These are phyloP conservation scores for Boletus mariae DNA, from an alignment of 1,284 basidiomycete genomes.

Conservation along the genomic window DNA sequence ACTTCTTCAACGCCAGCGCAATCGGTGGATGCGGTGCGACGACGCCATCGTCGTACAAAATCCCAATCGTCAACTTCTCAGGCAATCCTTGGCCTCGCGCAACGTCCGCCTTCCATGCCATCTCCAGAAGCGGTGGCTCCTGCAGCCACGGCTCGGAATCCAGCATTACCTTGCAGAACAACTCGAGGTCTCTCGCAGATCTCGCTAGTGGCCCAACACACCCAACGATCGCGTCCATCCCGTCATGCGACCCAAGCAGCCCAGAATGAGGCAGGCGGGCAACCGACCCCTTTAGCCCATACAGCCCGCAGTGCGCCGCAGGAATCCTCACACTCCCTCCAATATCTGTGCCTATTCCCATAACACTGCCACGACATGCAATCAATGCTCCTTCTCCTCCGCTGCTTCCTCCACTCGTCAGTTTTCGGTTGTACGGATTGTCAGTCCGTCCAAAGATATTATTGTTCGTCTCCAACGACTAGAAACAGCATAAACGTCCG, in stretches of 20 bases:
- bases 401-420: slow-evolving; percentile 57
- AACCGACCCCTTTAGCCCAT: slow-evolving; percentile 53
- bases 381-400: slow-evolving; percentile 63
- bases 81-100: slow-evolving; percentile 37
- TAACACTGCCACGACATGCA: slow-evolving; percentile 50
- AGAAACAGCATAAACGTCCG: slow-evolving; percentile 14
- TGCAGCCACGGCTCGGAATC: slow-evolving; percentile 49
- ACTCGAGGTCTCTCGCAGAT: slow-evolving; percentile 48
- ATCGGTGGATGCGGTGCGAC: slow-evolving; percentile 56
- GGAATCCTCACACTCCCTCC: slow-evolving; percentile 43
- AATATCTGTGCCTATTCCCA: slow-evolving; percentile 62
- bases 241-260: slow-evolving; percentile 48
- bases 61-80: slow-evolving; percentile 46
- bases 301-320: slow-evolving; percentile 45
- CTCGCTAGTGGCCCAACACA: slow-evolving; percentile 52
- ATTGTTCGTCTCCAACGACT: slow-evolving; percentile 49
- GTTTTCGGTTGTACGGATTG: slow-evolving; percentile 52
- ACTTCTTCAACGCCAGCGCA: slow-evolving; percentile 41
- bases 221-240: slow-evolving; percentile 52
- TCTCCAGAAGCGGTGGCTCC: slow-evolving; percentile 51
- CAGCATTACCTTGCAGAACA: slow-evolving; percentile 52
- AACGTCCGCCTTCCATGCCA: slow-evolving; percentile 48
- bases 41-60: slow-evolving; percentile 55
- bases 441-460: slow-evolving; percentile 50
- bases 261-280: slow-evolving; percentile 50